Conservation (phyloP, 2,329 filamentous ascomycete species). For the Clarireedia paspali region DNA sequence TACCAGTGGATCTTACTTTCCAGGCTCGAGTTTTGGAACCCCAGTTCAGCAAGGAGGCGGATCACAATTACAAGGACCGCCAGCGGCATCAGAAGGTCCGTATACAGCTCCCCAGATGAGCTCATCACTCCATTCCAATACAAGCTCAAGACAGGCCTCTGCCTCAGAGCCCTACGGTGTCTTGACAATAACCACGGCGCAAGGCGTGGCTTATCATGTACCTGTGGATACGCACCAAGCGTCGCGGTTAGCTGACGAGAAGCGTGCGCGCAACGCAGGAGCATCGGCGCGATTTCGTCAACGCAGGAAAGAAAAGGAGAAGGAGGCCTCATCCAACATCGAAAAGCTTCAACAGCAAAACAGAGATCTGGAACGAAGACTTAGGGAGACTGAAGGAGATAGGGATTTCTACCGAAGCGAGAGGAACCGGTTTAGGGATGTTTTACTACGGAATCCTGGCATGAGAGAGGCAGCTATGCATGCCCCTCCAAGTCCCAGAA, state of each 20-base stretch:
- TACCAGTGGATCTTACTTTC: slow-evolving; percentile 22
- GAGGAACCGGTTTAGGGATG: slow-evolving; percentile 61
- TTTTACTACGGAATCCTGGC: slow-evolving; percentile 52
- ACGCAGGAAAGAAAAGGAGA: slow-evolving; percentile 75
- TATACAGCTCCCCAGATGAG: slow-evolving; percentile 26
- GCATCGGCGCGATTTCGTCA: slow-evolving; percentile 77
- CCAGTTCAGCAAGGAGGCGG: slow-evolving; percentile 24
- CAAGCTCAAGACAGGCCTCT: slow-evolving; percentile 27
- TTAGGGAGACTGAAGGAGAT: slow-evolving; percentile 51
- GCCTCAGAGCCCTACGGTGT: slow-evolving; percentile 28
- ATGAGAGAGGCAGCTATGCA: slow-evolving; percentile 45
- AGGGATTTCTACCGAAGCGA: slow-evolving; percentile 68
- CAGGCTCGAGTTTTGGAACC: slow-evolving; percentile 24
- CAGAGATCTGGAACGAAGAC: slow-evolving; percentile 50
- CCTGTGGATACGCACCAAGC: slow-evolving; percentile 75
- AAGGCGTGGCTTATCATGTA: slow-evolving; percentile 48
- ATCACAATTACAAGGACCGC: slow-evolving; percentile 25
- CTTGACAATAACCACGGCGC: slow-evolving; percentile 36
- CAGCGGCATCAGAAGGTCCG: slow-evolving; percentile 29
- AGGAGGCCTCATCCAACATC: slow-evolving; percentile 61
- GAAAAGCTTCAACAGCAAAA: slow-evolving; percentile 64
- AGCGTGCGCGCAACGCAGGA: slow-evolving; percentile 75
- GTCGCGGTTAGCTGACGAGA: slow-evolving; percentile 77
- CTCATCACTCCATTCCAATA: slow-evolving; percentile 25
- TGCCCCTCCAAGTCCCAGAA: slow-evolving; percentile 43